These are phyloP conservation scores for Debaryomyces maramus DNA, from an alignment of 805 yeast genomes.

Conservation along the genomic window DNA sequence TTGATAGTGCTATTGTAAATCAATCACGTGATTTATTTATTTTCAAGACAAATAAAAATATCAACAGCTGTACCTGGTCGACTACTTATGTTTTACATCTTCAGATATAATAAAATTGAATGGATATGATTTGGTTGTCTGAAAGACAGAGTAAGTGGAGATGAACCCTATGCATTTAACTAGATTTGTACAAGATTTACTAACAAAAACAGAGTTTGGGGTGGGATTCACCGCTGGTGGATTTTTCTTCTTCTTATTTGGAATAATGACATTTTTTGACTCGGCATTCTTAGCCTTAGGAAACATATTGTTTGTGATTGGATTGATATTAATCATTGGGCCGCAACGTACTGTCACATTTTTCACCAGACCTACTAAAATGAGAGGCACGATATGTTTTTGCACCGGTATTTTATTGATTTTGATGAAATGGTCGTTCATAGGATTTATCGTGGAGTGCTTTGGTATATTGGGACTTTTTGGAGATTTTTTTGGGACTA, in stretches of 20 bases:
- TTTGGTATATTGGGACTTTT: constrained; percentile 88
- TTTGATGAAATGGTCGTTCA: constrained; percentile 69
- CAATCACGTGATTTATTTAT: not conserved
- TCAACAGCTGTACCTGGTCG: not conserved
- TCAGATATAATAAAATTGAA: not conserved
- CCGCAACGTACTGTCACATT: constrained; percentile 78
- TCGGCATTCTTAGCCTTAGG: constrained; percentile 88
- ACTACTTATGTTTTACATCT: no score
- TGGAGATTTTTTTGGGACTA: constrained; percentile 91
- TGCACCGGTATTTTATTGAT: constrained; percentile 73
- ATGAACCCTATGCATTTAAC: not conserved
- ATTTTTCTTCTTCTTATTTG: constrained; percentile 72
- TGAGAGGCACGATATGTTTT: constrained; percentile 85
- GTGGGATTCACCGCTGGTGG: constrained; percentile 92
- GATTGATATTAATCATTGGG: constrained; percentile 84
- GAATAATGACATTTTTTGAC: constrained; percentile 84
- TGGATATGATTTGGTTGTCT: constrained; percentile 65
- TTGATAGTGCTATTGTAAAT: not conserved
- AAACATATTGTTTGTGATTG: constrained; percentile 75
- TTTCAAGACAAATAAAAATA: not conserved
- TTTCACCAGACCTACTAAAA: constrained; percentile 82
- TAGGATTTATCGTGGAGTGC: constrained; percentile 82
- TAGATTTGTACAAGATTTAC: constrained; percentile 8
- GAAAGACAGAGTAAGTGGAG: constrained; percentile 72
- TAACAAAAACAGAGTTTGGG: constrained; percentile 66